A percentile compares a stretch with the other conserved stretches of the same genome.
These are phyloP conservation scores for Calonectria montana DNA, from an alignment of 2,329 filamentous ascomycete genomes.

Conservation along the genomic window DNA sequence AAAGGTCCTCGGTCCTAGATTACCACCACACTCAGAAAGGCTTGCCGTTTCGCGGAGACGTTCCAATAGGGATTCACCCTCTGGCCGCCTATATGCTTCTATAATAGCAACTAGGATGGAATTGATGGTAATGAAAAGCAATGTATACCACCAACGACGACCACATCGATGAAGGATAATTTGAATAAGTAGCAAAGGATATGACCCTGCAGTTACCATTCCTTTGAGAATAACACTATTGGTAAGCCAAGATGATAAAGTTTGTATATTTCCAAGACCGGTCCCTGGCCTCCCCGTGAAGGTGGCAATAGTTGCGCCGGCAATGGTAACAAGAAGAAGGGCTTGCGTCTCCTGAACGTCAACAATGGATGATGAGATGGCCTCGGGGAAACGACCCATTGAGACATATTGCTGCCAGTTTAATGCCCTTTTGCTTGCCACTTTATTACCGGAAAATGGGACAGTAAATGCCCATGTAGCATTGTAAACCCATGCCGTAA, in stretches of 20 bases:
- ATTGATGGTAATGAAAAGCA: neutral
- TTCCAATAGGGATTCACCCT: neutral
- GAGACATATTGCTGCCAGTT: neutral
- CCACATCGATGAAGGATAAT: neutral
- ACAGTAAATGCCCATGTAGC: neutral
- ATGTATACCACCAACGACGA: neutral
- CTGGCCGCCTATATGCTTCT: neutral
- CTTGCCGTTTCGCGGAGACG: neutral
- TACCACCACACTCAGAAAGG: neutral
- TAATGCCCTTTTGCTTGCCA: neutral
- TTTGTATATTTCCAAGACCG: neutral
- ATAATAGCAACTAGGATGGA: neutral
- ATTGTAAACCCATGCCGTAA: neutral
- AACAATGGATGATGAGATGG: neutral
- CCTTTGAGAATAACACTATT: neutral
- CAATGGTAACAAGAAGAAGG: neutral
- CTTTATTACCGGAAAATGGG: neutral
- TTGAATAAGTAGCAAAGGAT: neutral
- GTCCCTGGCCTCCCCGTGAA: neutral
- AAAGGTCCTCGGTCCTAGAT: neutral
- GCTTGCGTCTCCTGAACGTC: neutral
- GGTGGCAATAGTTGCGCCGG: neutral
- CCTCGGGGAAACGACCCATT: neutral
- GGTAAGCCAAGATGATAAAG: neutral
- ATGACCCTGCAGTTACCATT: neutral